Percentiles rank a stretch among this genome's conserved stretches.
Conservation (phyloP, 1,284 basidiomycete genomes). For the Melanopsichium pennsylvanicum region DNA sequence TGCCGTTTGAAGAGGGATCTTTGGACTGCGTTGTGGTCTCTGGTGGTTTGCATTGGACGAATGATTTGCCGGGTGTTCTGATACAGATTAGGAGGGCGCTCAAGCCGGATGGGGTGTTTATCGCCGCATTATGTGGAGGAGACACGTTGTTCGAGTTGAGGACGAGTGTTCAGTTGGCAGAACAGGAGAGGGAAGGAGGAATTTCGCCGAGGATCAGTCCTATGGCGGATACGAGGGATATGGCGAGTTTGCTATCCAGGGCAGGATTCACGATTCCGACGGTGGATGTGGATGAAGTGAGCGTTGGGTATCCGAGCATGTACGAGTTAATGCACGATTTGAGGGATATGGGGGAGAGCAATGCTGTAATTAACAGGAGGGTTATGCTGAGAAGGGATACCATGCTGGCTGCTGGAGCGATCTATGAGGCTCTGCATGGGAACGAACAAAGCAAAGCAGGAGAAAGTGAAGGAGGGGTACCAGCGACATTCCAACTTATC, state of each 20-base stretch:
- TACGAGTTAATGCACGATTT: slow-evolving; percentile 95
- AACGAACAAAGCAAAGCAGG: slow-evolving; percentile 6
- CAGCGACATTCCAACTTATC: slow-evolving; percentile 95
- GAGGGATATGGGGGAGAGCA: slow-evolving; percentile 94
- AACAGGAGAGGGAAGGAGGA: slow-evolving; percentile 92
- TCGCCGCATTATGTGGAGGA: slow-evolving; percentile 92
- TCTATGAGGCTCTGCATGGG: slow-evolving; percentile 79
- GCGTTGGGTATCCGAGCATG: slow-evolving; percentile 89
- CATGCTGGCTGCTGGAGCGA: slow-evolving; percentile 85
- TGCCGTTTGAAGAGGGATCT: slow-evolving; percentile 74
- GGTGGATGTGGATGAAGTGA: slow-evolving; percentile 93
- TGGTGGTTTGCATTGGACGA: slow-evolving; percentile 94
- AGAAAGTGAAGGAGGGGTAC: slow-evolving; percentile 80
- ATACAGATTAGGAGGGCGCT: slow-evolving; percentile 87
- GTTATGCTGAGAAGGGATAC: slow-evolving; percentile 83
- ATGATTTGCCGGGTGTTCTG: slow-evolving; percentile 92
- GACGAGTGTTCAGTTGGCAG: slow-evolving; percentile 89
- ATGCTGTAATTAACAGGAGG: slow-evolving; percentile 77
- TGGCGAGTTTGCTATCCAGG: slow-evolving; percentile 73
- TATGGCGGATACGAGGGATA: slow-evolving; percentile 92
- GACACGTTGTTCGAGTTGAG: slow-evolving; percentile 95
- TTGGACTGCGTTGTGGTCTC: slow-evolving; percentile 93
- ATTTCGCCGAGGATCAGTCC: slow-evolving; percentile 94
- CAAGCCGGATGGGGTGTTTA: slow-evolving; percentile 90
- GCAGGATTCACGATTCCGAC: slow-evolving; percentile 94